These are phyloP conservation scores for Tanacetum coccineum DNA, from an alignment of 129 eudicot species.

Conservation along the genomic window DNA sequence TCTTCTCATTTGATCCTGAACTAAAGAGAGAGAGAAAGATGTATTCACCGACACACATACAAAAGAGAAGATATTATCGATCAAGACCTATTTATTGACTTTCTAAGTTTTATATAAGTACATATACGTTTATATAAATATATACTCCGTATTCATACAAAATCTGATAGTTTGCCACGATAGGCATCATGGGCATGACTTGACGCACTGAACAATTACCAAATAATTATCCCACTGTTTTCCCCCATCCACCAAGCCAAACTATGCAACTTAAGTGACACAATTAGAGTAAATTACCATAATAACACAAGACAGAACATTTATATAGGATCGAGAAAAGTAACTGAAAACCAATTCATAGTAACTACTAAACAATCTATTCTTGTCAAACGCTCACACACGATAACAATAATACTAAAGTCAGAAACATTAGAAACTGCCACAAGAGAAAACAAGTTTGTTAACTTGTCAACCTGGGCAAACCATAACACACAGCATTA, in stretches of 20 bases:
- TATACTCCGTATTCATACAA: too few species aligned
- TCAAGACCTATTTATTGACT: too few species aligned
- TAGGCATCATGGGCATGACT: too few species aligned
- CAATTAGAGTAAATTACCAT: not conserved
- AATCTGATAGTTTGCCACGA: too few species aligned
- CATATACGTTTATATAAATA: too few species aligned
- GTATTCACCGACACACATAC: too few species aligned
- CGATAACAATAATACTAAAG: not conserved
- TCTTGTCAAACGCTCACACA: conserved; percentile 28
- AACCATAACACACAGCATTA: conserved; percentile 51
- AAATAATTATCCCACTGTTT: too few species aligned
- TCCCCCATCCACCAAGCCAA: not conserved
- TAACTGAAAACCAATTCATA: not conserved
- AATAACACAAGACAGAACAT: conserved; percentile 8
- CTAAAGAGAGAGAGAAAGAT: too few species aligned
- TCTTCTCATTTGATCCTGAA: too few species aligned
- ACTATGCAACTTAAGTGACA: not conserved
- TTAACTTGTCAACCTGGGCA: conserved; percentile 89
- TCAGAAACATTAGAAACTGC: conserved; percentile 43
- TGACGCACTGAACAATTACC: too few species aligned
- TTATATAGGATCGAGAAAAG: not conserved
- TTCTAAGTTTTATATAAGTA: too few species aligned
- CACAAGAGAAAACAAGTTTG: conserved; percentile 85
- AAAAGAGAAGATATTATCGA: too few species aligned
- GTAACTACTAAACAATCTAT: conserved; percentile 12